Conservation (phyloP, 208 protist species). For the Angomonas ambiguus region DNA sequence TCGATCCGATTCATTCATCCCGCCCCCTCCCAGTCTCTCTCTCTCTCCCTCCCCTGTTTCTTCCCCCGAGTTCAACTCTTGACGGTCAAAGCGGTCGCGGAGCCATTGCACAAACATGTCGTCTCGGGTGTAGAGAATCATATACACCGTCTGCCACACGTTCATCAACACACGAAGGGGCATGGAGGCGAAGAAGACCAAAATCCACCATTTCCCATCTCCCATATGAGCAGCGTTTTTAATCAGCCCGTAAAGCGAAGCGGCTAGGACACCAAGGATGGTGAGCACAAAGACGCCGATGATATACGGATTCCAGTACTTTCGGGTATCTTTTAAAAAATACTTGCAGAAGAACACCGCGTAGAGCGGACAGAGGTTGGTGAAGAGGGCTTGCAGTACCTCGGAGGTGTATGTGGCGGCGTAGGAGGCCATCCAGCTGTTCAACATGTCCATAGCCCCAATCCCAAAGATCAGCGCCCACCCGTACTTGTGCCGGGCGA, state of each 20-base stretch:
- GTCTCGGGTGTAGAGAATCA: constrained; percentile 78
- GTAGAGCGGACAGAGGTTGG: constrained; percentile 65
- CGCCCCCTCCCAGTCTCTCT: not conserved
- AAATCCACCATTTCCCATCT: constrained; percentile 61
- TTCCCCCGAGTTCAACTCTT: not conserved
- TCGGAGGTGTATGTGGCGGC: constrained; percentile 72
- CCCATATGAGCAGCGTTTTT: constrained; percentile 18
- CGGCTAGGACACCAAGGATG: constrained; percentile 53
- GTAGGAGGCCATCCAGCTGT: constrained; percentile 75
- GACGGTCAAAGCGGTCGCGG: not conserved
- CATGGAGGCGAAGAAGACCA: constrained; percentile 79
- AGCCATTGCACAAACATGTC: constrained; percentile 45
- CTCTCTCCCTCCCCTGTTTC: not conserved
- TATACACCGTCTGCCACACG: constrained; percentile 76
- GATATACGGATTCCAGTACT: constrained; percentile 61
- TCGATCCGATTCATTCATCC: not conserved
- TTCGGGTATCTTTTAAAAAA: constrained; percentile 64
- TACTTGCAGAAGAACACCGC: constrained; percentile 66
- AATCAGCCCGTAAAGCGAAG: constrained; percentile 50
- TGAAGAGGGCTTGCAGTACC: constrained; percentile 75
- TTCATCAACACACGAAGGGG: constrained; percentile 73
- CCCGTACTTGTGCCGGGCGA: constrained; percentile 39
- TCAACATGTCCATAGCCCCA: constrained; percentile 63
- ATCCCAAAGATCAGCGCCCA: constrained; percentile 51
- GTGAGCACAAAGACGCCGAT: constrained; percentile 52